Conservation (phyloP, 768 basidiomycete genomes). For the Mycena venus region DNA sequence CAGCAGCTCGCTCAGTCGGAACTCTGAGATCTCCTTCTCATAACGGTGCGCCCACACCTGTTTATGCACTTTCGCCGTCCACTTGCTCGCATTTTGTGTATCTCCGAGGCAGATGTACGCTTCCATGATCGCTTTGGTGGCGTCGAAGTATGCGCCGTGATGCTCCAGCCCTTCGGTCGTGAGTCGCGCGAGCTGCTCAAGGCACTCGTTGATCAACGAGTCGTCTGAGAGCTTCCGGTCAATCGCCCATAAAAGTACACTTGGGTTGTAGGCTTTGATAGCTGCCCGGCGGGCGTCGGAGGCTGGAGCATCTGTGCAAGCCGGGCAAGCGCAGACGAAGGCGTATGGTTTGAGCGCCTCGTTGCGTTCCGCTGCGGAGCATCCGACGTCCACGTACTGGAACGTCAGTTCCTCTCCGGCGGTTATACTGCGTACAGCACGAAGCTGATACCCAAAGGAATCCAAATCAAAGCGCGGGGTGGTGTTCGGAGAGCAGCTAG, state of each 20-base stretch:
- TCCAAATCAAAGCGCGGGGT: slow-evolving; percentile 34
- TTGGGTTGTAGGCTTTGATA: slow-evolving; percentile 37
- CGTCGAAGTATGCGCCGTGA: background rate
- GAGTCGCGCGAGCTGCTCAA: slow-evolving; percentile 7
- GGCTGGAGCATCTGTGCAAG: slow-evolving; percentile 39
- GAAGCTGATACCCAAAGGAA: slow-evolving; percentile 45
- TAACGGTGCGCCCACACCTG: slow-evolving; percentile 36
- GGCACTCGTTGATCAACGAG: background rate
- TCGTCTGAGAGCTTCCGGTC: slow-evolving; percentile 31
- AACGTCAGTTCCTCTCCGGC: slow-evolving; percentile 49
- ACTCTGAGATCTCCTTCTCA: no score
- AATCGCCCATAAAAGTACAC: slow-evolving; percentile 43
- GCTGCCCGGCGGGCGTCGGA: slow-evolving; percentile 22
- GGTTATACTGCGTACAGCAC: slow-evolving; percentile 44
- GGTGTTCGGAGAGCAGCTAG: slow-evolving; percentile 39
- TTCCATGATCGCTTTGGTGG: background rate
- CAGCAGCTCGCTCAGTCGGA: background rate
- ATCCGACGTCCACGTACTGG: slow-evolving; percentile 37
- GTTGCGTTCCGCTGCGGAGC: slow-evolving; percentile 39
- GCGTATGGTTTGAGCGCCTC: slow-evolving; percentile 43
- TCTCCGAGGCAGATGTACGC: slow-evolving; percentile 5
- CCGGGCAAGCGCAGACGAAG: slow-evolving; percentile 48
- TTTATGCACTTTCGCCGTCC: background rate
- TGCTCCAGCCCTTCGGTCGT: slow-evolving; percentile 8
- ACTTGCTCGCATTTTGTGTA: slow-evolving; percentile 10